phyloP scores from a whole-genome alignment of 768 basidiomycete species.

The Cystobasidium onofrii region DNA sequence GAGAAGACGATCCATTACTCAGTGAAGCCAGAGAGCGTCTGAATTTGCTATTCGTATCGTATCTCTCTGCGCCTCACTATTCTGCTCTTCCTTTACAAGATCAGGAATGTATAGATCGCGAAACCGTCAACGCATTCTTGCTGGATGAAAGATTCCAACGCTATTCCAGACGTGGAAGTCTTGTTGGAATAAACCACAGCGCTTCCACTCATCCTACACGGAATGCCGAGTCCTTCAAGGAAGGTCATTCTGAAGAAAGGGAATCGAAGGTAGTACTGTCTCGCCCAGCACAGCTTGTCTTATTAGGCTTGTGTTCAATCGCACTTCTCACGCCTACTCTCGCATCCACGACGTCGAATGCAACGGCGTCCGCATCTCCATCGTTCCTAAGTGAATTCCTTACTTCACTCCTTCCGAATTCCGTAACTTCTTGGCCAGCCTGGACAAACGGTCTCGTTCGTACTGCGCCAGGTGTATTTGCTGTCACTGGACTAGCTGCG shows the following conservation, averaged over 20 bases:
- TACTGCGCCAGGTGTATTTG: neutral
- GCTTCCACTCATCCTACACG: neutral
- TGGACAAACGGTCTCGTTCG: neutral
- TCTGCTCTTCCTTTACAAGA: neutral
- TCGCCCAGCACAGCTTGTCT: neutral
- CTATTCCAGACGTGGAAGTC: neutral
- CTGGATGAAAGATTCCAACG: constrained; percentile 4
- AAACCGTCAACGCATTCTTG: constrained; percentile 7
- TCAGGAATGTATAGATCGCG: neutral
- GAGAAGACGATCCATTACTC: neutral
- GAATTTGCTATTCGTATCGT: constrained; percentile 4
- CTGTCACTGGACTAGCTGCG: neutral
- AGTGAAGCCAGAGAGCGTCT: neutral
- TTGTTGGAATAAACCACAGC: neutral
- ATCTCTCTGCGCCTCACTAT: constrained; percentile 6
- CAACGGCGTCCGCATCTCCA: neutral
- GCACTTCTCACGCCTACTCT: neutral
- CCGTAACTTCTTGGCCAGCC: neutral
- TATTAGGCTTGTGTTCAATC: neutral
- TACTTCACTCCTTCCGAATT: neutral
- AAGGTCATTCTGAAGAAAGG: neutral
- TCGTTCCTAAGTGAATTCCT: neutral
- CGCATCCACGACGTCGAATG: neutral
- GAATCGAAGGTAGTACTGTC: neutral
- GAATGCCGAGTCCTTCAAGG: neutral